These are phyloP conservation scores for Penicillium canariense DNA, from an alignment of 495 filamentous ascomycete genomes.

Conservation along the genomic window DNA sequence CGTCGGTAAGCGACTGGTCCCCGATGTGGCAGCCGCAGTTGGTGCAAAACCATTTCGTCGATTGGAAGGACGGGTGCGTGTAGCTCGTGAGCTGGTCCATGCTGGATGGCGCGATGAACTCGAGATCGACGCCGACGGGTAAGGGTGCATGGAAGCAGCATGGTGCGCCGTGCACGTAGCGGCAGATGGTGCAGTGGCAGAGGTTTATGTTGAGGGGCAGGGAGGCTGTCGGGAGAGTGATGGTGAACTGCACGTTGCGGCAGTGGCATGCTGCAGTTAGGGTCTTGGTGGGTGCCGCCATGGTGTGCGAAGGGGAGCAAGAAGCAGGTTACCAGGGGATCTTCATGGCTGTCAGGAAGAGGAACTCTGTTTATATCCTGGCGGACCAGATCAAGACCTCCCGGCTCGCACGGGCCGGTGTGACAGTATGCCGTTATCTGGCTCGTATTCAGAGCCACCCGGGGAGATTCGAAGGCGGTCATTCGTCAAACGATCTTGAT, in stretches of 20 bases:
- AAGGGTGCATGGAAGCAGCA: conserved; percentile 49
- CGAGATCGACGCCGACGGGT: conserved; percentile 37
- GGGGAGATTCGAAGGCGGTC: neutral
- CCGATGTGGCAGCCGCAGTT: conserved; percentile 45
- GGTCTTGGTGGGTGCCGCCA: conserved; percentile 8
- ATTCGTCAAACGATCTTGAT: neutral
- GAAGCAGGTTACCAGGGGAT: too few relatives aligned
- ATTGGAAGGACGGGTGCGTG: conserved; percentile 23
- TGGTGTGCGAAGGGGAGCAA: too few relatives aligned
- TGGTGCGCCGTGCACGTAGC: conserved; percentile 56
- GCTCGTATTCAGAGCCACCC: conserved; percentile 7
- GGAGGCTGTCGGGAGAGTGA: conserved; percentile 21
- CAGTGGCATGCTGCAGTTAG: conserved; percentile 54
- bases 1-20: conserved; percentile 13
- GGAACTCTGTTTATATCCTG: neutral
- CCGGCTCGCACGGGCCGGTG: neutral
- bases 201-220: conserved; percentile 40
- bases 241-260: conserved; percentile 33
- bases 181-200: conserved; percentile 65
- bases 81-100: conserved; percentile 32
- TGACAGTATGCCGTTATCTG: neutral
- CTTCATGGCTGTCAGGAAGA: neutral
- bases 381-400: neutral
- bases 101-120: conserved; percentile 29
- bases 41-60: conserved; percentile 41